These are phyloP conservation scores for Ascochyta clinopodiicola DNA, from an alignment of 2,329 filamentous ascomycete genomes.

Conservation along the genomic window DNA sequence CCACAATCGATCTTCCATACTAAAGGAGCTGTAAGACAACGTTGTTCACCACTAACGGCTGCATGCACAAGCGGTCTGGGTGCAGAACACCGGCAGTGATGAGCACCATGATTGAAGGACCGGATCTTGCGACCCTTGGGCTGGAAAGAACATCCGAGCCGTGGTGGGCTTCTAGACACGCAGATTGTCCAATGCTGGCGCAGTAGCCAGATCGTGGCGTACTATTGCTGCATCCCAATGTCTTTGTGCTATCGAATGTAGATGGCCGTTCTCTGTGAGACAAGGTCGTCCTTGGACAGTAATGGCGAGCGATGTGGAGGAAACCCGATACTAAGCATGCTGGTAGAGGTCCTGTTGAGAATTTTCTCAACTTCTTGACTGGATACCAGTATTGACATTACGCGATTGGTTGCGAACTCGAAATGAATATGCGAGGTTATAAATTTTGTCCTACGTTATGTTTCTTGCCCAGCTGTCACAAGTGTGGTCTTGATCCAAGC, in stretches of 20 bases:
- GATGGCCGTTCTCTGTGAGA: background rate
- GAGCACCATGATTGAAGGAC: background rate
- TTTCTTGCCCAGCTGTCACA: background rate
- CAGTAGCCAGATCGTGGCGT: constrained; percentile 1
- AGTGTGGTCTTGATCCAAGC: too few relatives aligned
- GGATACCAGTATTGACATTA: background rate
- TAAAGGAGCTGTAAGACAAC: background rate
- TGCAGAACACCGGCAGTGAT: background rate
- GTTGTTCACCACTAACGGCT: background rate
- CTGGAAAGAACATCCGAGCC: background rate
- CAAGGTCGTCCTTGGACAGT: background rate
- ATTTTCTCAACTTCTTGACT: background rate
- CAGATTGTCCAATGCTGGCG: background rate
- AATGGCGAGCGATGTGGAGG: background rate
- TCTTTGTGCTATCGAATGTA: background rate
- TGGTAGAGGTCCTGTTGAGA: background rate
- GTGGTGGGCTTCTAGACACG: background rate
- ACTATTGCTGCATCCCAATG: constrained; percentile 6
- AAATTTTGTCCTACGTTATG: background rate
- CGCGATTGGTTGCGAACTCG: background rate
- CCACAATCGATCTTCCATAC: background rate
- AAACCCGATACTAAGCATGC: background rate
- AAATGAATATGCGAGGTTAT: background rate
- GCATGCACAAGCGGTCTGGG: background rate
- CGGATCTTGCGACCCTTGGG: background rate